These are phyloP conservation scores for Suhomyces choctaworum DNA, from an alignment of 1,139 yeast species.

Conservation along the genomic window DNA sequence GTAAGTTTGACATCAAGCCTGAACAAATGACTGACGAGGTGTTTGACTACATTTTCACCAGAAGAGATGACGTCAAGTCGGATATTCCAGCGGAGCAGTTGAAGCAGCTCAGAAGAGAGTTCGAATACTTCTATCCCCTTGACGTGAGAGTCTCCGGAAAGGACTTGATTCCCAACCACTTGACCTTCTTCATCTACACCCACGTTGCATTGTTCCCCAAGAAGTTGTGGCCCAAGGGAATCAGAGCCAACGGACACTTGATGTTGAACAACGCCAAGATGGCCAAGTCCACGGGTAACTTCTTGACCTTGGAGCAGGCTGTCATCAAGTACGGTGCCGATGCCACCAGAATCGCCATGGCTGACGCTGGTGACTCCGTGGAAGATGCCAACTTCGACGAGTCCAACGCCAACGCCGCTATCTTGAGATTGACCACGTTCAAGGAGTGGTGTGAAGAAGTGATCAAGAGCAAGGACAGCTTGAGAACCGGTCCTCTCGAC, in stretches of 20 bases:
- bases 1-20: conserved; percentile 72
- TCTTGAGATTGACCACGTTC: conserved; percentile 85
- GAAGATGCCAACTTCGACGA: conserved; percentile 99
- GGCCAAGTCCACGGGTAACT: conserved; percentile 98
- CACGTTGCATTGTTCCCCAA: conserved; percentile 93
- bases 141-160: conserved; percentile 93
- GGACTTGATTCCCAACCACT: conserved; percentile 95
- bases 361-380: conserved; percentile 96
- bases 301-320: conserved; percentile 84
- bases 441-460: conserved; percentile 95
- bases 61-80: conserved; percentile 58
- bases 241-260: conserved; percentile 94
- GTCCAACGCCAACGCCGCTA: conserved; percentile 95
- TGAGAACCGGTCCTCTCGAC: conserved; percentile 68
- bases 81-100: conserved; percentile 70
- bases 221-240: conserved; percentile 89
- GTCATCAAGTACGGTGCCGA: conserved; percentile 94
- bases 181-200: conserved; percentile 90
- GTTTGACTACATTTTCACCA: conserved; percentile 85
- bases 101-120: conserved; percentile 81
- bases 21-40: conserved; percentile 92
- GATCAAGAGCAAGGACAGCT: conserved; percentile 48
- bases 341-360: conserved; percentile 95
- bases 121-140: conserved; percentile 92
- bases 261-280: conserved; percentile 94